Conservation (phyloP, 2,329 filamentous ascomycete genomes). For the Alternaria angustiovoidea region DNA sequence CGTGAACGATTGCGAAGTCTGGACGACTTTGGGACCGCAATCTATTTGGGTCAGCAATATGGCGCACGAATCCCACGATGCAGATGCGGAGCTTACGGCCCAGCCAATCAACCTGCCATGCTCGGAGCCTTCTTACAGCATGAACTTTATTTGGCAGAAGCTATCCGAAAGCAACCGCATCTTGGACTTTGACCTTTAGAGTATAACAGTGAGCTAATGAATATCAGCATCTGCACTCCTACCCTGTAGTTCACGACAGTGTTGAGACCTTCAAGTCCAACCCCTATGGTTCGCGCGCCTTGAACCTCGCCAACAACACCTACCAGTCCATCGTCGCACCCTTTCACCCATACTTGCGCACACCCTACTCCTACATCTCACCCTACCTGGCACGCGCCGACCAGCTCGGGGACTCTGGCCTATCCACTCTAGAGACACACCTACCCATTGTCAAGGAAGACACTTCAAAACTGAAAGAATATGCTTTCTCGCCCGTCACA, state of each 20-base stretch:
- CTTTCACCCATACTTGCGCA: conserved; percentile 78
- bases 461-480: conserved; percentile 53
- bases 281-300: conserved; percentile 82
- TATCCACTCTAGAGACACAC: conserved; percentile 47
- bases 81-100: conserved; percentile 10
- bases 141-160: neutral
- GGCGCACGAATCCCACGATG: conserved; percentile 14
- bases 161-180: neutral
- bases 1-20: conserved; percentile 6
- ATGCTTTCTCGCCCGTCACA: conserved; percentile 44
- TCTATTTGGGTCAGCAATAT: conserved; percentile 19
- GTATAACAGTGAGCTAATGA: conserved; percentile 9
- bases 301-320: conserved; percentile 76
- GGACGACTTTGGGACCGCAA: conserved; percentile 7
- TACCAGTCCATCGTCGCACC: conserved; percentile 81
- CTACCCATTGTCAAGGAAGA: conserved; percentile 60
- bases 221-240: conserved; percentile 79
- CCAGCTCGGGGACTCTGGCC: conserved; percentile 51
- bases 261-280: conserved; percentile 81
- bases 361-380: conserved; percentile 80
- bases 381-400: conserved; percentile 89
- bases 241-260: conserved; percentile 82
- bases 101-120: conserved; percentile 19
- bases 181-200: neutral
- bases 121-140: conserved; percentile 7